These are phyloP conservation scores for Biscogniauxia sp. DNA, from an alignment of 2,329 filamentous ascomycete genomes.

Conservation along the genomic window DNA sequence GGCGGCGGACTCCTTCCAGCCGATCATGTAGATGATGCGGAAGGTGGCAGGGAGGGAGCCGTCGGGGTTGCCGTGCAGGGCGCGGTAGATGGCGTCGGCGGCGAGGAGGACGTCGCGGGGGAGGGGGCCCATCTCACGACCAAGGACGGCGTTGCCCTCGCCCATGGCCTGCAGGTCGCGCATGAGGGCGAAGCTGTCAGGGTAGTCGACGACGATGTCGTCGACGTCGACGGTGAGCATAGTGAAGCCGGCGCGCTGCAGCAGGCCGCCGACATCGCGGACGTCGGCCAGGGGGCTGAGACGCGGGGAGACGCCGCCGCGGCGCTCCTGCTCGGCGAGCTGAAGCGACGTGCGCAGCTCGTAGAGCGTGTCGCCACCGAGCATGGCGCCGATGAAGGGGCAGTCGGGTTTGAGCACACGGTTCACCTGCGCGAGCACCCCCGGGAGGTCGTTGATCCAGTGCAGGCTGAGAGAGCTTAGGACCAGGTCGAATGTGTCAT, in stretches of 20 bases:
- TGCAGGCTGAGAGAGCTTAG: slow-evolving; percentile 87
- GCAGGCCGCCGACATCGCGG: slow-evolving; percentile 80
- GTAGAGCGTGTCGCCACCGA: slow-evolving; percentile 90
- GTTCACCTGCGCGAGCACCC: slow-evolving; percentile 81
- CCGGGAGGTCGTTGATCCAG: slow-evolving; percentile 96
- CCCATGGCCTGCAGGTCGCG: slow-evolving; percentile 94
- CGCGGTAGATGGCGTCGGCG: slow-evolving; percentile 82
- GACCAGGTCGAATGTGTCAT: slow-evolving; percentile 82
- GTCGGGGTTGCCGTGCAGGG: slow-evolving; percentile 80
- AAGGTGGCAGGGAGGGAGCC: slow-evolving; percentile 85
- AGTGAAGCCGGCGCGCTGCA: slow-evolving; percentile 88
- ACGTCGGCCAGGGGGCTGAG: slow-evolving; percentile 93
- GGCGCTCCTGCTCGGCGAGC: slow-evolving; percentile 83
- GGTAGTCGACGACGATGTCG: slow-evolving; percentile 94
- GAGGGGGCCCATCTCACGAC: slow-evolving; percentile 77
- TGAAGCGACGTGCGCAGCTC: slow-evolving; percentile 92
- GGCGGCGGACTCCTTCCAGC: slow-evolving; percentile 82
- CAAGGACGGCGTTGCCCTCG: slow-evolving; percentile 83
- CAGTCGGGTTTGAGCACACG: slow-evolving; percentile 82
- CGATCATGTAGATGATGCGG: slow-evolving; percentile 96
- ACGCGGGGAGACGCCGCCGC: slow-evolving; percentile 88
- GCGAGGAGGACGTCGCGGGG: slow-evolving; percentile 82
- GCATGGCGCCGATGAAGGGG: slow-evolving; percentile 94
- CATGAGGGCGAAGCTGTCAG: slow-evolving; percentile 87
- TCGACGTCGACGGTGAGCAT: slow-evolving; percentile 96